Evolutionary conservation across 768 basidiomycete species (phyloP), one percentile per base, ranked within the genome.

Genomic region (Rhodocollybia butyracea): DNA sequence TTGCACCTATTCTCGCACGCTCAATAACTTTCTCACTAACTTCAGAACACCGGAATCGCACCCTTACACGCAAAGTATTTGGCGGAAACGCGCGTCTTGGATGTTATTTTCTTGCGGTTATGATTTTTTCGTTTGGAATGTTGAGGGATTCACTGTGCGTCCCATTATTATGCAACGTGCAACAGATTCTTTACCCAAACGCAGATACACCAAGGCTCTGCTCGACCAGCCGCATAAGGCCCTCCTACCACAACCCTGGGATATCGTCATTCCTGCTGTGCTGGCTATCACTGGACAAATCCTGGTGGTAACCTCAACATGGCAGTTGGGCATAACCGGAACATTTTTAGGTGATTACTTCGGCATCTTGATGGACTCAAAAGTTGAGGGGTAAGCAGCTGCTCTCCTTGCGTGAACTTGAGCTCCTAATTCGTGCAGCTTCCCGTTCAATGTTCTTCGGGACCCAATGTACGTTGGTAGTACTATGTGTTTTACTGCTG

Each of bases 401-500:
- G 10, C 24, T 41, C 26, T 31, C 42, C 39, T 15, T 47, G 17
- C 45, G 29, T 32, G 1, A 13, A 8, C 30, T 12, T 24, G 21
- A 40, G 36, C 15, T 58, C 41, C 27, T 29, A 22, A 4, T 11
- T 3, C 40, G 31, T 42, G 17, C 5, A 82, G 80, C 21, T 99
- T 99, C 77, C 96, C 96, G 0, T 99, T 98, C 79, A 96, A 96
- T 67, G 80, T 97, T 45, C 77, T 95, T 39, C 78, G 83, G 19
- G 88, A 97, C 69, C 96, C 96, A 0, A 99, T 99, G 96, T 98
- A 99, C 66, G 89, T 94, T 43, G 96, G 96, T 7, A 93, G 89
- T 65, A 94, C 94, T 5, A 73, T 99, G 75, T 91, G 86, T 67
- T 98, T 98, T 73, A 72, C 83, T 34, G 95, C 86, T 21, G 85